Evolutionary conservation across 176 grass and related monocot species (phyloP).

Genomic region (Triticum turgidum): DNA sequence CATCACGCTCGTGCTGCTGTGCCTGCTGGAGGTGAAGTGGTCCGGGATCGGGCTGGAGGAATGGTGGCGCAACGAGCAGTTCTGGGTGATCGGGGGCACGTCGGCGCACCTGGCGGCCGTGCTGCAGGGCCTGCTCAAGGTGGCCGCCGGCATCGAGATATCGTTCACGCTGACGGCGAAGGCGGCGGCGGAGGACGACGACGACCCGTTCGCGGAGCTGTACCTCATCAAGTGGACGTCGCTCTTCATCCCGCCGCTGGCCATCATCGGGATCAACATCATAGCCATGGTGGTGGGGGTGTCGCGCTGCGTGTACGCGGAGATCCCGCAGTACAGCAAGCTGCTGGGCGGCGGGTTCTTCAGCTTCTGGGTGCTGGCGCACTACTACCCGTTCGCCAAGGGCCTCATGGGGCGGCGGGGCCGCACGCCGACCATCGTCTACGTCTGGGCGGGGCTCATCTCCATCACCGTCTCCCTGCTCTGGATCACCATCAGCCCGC

Average conservation of each 20-base stretch:
- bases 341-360: conserved; percentile 75
- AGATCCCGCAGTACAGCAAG: conserved; percentile 91
- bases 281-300: conserved; percentile 76
- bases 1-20: conserved; percentile 64
- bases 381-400: conserved; percentile 89
- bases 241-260: conserved; percentile 74
- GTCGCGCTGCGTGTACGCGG: conserved; percentile 64
- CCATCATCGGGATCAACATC: conserved; percentile 74
- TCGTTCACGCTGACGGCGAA: conserved; percentile 86
- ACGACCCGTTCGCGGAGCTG: conserved; percentile 70
- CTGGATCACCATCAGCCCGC: conserved; percentile 73
- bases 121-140: conserved; percentile 79
- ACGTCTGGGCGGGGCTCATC: conserved; percentile 75
- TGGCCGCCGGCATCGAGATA: conserved; percentile 82
- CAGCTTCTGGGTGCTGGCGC: conserved; percentile 87
- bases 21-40: conserved; percentile 87
- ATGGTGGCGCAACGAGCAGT: conserved; percentile 99
- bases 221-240: conserved; percentile 89
- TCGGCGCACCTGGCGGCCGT: conserved; percentile 71
- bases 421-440: conserved; percentile 62
- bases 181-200: conserved; percentile 65
- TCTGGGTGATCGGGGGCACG: conserved; percentile 91
- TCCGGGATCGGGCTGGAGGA: conserved; percentile 89
- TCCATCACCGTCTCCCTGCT: conserved; percentile 76
- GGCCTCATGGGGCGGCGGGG: conserved; percentile 78